A percentile compares a stretch with the other conserved stretches of the same genome.
Conservation (phyloP, 106 monocot species). For the Gastrodia elata region DNA sequence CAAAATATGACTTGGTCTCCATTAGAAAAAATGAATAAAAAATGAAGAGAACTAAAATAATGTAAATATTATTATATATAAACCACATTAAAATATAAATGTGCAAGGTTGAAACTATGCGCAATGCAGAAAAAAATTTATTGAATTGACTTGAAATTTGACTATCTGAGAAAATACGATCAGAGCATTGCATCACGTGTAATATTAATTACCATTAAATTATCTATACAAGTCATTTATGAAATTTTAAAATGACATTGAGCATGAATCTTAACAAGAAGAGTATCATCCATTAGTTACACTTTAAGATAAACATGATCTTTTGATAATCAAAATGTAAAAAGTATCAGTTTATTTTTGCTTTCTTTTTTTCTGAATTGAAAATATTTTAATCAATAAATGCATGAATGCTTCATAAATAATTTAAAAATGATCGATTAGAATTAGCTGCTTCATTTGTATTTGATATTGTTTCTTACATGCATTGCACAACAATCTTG, state of each 20-base stretch:
- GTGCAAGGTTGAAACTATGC: no score
- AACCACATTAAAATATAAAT: no score
- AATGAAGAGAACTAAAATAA: no score
- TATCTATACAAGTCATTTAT: background rate
- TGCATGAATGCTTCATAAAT: background rate
- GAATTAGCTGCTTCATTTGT: background rate
- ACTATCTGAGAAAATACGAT: no score
- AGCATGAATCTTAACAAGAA: background rate
- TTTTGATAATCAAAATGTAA: background rate
- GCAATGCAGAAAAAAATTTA: no score
- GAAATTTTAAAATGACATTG: background rate
- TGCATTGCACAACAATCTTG: no score
- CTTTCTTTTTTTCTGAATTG: background rate
- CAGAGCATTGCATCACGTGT: no score
- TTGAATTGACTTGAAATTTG: no score
- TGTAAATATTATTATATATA: no score
- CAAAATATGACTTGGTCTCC: no score
- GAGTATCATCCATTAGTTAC: background rate
- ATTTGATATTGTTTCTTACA: background rate
- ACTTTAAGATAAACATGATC: background rate
- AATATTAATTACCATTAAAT: background rate
- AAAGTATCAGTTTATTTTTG: background rate
- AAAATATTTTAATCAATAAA: background rate
- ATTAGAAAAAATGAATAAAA: no score
- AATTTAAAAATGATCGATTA: background rate